Percentiles rank a stretch among this genome's conserved stretches.
Evolutionary conservation across 192 early-diverging fungal genomes (phyloP).

Genomic region (Phlyctochytrium arcticum): DNA sequence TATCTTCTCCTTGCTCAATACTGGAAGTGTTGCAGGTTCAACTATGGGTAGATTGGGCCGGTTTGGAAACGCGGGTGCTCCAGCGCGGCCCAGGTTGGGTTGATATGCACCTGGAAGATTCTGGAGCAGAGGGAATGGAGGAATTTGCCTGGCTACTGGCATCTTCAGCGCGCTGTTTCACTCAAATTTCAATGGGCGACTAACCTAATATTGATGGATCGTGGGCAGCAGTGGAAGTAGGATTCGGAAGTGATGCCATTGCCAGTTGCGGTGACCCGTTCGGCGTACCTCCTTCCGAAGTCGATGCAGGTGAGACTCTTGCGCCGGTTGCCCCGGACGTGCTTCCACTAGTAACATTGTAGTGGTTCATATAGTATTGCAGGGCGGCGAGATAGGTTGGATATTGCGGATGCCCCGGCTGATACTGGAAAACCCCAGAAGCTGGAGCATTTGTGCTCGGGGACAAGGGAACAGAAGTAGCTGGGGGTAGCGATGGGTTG

Average conservation of each 20-base stretch:
- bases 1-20: conserved; percentile 10
- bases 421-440: neutral
- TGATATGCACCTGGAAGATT: too few relatives aligned
- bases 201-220: neutral
- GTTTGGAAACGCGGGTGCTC: neutral
- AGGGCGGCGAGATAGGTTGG: conserved; percentile 15
- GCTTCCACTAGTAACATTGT: neutral
- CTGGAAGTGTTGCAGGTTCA: conserved; percentile 6
- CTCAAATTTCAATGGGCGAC: neutral
- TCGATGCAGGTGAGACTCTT: neutral
- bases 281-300: conserved; percentile 7
- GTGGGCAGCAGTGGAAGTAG: neutral
- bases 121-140: too few relatives aligned
- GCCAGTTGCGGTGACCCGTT: conserved; percentile 1
- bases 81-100: too few relatives aligned
- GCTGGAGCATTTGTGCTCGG: neutral
- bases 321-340: neutral
- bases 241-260: too few relatives aligned
- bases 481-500: neutral
- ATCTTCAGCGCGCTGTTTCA: too few relatives aligned
- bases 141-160: too few relatives aligned
- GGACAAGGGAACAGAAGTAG: neutral
- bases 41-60: neutral
- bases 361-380: conserved; percentile 20
- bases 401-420: conserved; percentile 23